Percentiles rank a stretch among this genome's conserved stretches.
These are phyloP conservation scores for Falciphora oryzae DNA, from an alignment of 2,329 filamentous ascomycete genomes.

Conservation along the genomic window DNA sequence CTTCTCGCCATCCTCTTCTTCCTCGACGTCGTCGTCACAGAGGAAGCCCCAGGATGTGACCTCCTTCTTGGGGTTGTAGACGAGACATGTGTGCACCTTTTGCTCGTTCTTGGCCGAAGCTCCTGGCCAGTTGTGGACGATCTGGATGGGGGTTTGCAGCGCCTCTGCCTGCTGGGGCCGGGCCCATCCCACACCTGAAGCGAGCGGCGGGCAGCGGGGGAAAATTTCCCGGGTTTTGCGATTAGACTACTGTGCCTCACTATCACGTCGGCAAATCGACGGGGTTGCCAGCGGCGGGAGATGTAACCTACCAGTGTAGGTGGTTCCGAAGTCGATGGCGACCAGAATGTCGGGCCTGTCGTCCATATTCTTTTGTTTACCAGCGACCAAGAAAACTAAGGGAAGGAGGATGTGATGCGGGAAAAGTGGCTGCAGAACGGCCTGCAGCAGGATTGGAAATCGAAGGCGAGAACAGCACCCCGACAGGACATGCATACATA, in stretches of 20 bases:
- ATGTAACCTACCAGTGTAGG: constrained; percentile 33
- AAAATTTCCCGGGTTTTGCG: background rate
- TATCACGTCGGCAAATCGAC: background rate
- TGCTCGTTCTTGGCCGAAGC: constrained; percentile 42
- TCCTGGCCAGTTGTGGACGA: constrained; percentile 49
- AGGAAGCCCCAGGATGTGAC: constrained; percentile 49
- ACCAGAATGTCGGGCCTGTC: constrained; percentile 32
- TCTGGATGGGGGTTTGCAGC: constrained; percentile 29
- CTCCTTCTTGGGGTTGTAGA: constrained; percentile 31
- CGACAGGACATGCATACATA: background rate
- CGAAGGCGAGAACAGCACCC: background rate
- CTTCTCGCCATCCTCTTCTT: constrained; percentile 20
- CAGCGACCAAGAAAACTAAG: background rate
- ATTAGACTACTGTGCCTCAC: background rate
- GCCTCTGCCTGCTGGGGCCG: constrained; percentile 24
- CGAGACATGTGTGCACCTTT: constrained; percentile 46
- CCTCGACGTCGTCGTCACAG: constrained; percentile 40
- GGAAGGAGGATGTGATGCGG: background rate
- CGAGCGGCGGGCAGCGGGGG: background rate
- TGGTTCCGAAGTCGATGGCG: constrained; percentile 39
- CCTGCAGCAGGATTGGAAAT: background rate
- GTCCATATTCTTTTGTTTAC: background rate
- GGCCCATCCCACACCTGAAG: constrained; percentile 25
- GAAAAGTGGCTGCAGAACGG: background rate
- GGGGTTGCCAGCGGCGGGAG: background rate